Percentiles rank a stretch among this genome's conserved stretches.
phyloP scores from a whole-genome alignment of 352 stramenopile species.

The Phytophthora sansomeana region DNA sequence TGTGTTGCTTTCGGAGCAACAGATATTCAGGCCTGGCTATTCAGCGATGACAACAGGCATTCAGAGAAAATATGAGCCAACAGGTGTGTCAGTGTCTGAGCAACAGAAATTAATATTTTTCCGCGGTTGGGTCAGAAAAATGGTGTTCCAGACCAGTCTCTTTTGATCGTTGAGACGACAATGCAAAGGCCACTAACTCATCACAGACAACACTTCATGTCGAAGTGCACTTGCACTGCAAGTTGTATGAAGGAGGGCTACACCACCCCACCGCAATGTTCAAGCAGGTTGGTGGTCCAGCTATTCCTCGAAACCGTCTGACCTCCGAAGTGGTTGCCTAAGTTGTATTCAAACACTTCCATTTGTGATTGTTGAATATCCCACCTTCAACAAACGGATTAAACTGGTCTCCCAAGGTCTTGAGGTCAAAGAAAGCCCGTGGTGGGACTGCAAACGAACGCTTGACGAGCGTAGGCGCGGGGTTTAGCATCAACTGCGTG shows the following conservation, averaged over 20 bases:
- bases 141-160: constrained; percentile 8
- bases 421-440: constrained; percentile 6
- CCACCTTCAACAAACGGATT: constrained; percentile 19
- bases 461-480: not conserved
- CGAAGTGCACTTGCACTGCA: no score
- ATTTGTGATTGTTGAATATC: constrained; percentile 22
- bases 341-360: no score
- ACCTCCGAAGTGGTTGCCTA: constrained; percentile 1
- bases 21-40: no score
- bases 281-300: constrained; percentile 16
- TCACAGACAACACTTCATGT: no score
- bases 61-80: no score
- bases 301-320: constrained; percentile 8
- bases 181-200: constrained; percentile 12
- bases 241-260: no score
- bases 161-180: constrained; percentile 20
- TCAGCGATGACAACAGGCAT: no score
- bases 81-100: no score
- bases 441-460: constrained; percentile 6
- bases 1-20: no score
- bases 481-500: not conserved
- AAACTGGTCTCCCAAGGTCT: constrained; percentile 1
- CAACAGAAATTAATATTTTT: constrained; percentile 24
- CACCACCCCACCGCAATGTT: constrained; percentile 31
- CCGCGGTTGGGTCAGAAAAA: constrained; percentile 4